Percentiles rank a stretch among this genome's conserved stretches.
phyloP scores from a whole-genome alignment of 768 basidiomycete species.

The Phylloporus sp. region DNA sequence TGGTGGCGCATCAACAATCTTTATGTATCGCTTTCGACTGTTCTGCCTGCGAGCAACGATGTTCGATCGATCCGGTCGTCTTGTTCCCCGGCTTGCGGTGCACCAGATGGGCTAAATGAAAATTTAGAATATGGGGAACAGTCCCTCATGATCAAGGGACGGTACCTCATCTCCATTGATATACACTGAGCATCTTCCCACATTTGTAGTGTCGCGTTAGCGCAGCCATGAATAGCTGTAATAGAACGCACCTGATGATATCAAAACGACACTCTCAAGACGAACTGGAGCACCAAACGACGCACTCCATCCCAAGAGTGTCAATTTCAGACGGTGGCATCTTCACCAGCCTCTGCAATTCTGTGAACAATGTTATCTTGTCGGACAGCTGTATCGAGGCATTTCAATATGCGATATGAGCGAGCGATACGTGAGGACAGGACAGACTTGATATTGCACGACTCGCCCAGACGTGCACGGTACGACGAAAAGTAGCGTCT shows the following conservation, averaged over 20 bases:
- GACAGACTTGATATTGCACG: constrained; percentile 60
- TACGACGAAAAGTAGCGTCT: constrained; percentile 71
- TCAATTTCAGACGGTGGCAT: constrained; percentile 12
- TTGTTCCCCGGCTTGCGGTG: too few relatives aligned
- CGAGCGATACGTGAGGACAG: background rate
- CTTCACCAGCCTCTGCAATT: constrained; percentile 29
- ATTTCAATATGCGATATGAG: background rate
- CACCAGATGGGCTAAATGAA: too few relatives aligned
- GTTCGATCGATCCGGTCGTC: too few relatives aligned
- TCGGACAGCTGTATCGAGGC: constrained; percentile 34
- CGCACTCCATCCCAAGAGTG: constrained; percentile 6
- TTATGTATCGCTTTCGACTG: too few relatives aligned
- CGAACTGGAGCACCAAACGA: background rate
- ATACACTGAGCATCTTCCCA: too few relatives aligned
- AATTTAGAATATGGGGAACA: too few relatives aligned
- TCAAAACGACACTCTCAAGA: background rate
- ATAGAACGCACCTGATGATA: background rate
- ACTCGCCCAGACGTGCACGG: constrained; percentile 77
- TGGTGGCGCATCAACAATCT: too few relatives aligned
- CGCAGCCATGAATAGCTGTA: background rate
- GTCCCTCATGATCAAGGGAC: too few relatives aligned
- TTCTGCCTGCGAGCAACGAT: too few relatives aligned
- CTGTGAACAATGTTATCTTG: constrained; percentile 40
- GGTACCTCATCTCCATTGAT: too few relatives aligned
- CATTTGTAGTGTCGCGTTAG: too few relatives aligned